Evolutionary conservation across 441 rosid species (phyloP), one percentile per base, ranked within the genome.

Genomic region (Adansonia grandidieri): DNA sequence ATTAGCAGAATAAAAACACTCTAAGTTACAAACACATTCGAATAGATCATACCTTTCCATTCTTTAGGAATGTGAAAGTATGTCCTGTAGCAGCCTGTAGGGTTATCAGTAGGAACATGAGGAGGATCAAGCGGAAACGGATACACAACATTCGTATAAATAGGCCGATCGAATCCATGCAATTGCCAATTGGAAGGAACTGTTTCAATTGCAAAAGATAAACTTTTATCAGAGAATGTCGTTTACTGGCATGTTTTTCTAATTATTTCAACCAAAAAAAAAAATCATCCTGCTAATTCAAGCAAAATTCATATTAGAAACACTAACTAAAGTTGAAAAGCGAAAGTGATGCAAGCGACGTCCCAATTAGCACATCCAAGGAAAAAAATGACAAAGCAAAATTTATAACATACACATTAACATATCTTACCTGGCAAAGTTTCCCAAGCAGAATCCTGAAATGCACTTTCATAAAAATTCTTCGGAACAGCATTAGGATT

Each of bases 101-200:
- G 98, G 85, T 93, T 94, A 77, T 93, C 94, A 50, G 53, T 84
- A 73, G 98, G 94, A 80, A 93, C 92, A 78, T 80, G 80, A 45
- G 98, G 99, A 80, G 98, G 99, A 82, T 97, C 90, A 78, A 89
- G 83, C 0, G 85, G 86, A 82, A 96, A 90, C 77, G 98, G 98
- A 85, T 94, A 96, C 13, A 86, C 84, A 66, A 87, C 42, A 89
- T 97, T 97, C 9, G 98, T 95, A 85, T 93, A 97, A 73, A 94
- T 93, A 60, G 99, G 99, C 48, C 86, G 86, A 84, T 97, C 98
- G 86, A 88, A 97, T 80, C 98, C 99, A 89, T 97, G 97, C 89
- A 89, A 80, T 88, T 94, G 95, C 98, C 99, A 97, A 78, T 94
- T 96, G 61, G 99, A 96, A 84, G 99, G 99, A 87, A 96, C 99